phyloP scores from a whole-genome alignment of 2,329 filamentous ascomycete genomes.

The Alternaria viburni region DNA sequence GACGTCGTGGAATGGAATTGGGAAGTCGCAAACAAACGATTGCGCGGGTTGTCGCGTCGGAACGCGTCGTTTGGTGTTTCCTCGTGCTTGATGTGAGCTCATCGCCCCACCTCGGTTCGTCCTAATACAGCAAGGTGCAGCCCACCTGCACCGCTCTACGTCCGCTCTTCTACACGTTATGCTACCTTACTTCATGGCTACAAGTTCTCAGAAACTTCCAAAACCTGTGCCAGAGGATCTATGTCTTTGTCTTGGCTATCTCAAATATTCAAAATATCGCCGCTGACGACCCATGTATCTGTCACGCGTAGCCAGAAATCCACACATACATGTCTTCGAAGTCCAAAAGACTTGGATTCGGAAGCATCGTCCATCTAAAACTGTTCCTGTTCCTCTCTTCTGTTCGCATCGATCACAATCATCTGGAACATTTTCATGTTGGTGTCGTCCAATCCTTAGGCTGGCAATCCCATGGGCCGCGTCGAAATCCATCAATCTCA shows the following conservation, averaged over 20 bases:
- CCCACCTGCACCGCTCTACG: not conserved
- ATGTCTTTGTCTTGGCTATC: not conserved
- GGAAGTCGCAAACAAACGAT: not conserved
- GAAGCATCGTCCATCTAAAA: not conserved
- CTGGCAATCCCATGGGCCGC: not conserved
- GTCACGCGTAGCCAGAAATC: not conserved
- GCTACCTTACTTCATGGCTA: not conserved
- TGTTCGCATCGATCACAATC: not conserved
- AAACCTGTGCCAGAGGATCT: not conserved
- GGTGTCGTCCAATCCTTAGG: too few species aligned
- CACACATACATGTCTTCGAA: not conserved
- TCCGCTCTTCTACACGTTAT: not conserved
- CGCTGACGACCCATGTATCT: not conserved
- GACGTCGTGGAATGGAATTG: not conserved
- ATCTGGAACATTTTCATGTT: not conserved
- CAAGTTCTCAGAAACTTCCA: not conserved
- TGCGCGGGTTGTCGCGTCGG: not conserved
- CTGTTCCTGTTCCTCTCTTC: not conserved
- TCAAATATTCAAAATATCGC: not conserved
- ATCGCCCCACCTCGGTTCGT: slow-evolving; percentile 16
- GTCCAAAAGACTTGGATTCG: not conserved
- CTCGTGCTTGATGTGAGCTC: slow-evolving; percentile 8
- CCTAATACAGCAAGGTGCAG: slow-evolving; percentile 3
- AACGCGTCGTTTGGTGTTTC: slow-evolving; percentile 18
- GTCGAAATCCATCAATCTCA: not conserved